These are phyloP conservation scores for Dryas alaskensis DNA, from an alignment of 306 rosid species.

Conservation along the genomic window DNA sequence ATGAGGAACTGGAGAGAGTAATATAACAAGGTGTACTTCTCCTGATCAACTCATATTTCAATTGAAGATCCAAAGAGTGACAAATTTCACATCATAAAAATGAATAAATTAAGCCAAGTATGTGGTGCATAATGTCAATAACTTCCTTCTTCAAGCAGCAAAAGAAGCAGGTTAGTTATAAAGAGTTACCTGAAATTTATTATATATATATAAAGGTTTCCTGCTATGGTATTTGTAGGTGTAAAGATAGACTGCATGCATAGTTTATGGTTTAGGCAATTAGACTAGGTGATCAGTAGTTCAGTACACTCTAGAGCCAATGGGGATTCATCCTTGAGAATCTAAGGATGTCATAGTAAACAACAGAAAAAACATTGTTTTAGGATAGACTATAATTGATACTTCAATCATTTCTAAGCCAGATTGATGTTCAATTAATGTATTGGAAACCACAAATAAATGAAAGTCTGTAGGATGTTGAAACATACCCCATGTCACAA, in stretches of 20 bases:
- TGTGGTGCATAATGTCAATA: conserved; percentile 79
- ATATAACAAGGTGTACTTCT: too few species aligned
- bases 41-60: conserved; percentile 7
- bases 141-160: conserved; percentile 69
- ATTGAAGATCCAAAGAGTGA: conserved; percentile 20
- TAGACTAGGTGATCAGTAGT: too few species aligned
- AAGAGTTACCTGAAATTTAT: conserved; percentile 22
- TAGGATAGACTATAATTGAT: too few species aligned
- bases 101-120: conserved; percentile 51
- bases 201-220: not conserved
- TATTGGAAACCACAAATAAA: not conserved
- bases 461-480: too few species aligned
- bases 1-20: too few species aligned
- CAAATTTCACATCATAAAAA: conserved; percentile 40
- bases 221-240: not conserved
- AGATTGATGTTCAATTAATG: too few species aligned
- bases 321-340: too few species aligned
- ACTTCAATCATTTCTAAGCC: too few species aligned
- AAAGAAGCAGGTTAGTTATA: conserved; percentile 12
- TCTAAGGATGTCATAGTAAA: too few species aligned
- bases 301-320: too few species aligned
- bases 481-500: too few species aligned
- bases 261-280: not conserved
- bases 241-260: not conserved
- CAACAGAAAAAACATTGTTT: too few species aligned